Percentiles rank a stretch among this genome's conserved stretches.
These are phyloP conservation scores for Juncus inflexus DNA, from an alignment of 176 grass and related monocot genomes.

Conservation along the genomic window DNA sequence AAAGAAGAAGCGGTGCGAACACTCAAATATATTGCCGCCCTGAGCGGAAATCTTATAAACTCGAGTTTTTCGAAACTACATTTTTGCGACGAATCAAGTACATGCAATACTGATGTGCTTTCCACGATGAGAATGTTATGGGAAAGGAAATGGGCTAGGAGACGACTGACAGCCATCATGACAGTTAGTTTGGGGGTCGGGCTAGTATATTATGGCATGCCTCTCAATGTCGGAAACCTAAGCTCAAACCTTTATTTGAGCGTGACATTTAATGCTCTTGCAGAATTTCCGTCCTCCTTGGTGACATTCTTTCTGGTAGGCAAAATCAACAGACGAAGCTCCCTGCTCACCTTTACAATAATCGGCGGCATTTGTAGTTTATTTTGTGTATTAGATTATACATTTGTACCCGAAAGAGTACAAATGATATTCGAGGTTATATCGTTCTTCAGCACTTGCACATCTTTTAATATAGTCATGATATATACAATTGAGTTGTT, in stretches of 20 bases:
- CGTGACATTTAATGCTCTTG: constrained; percentile 71
- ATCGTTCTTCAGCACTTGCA: constrained; percentile 78
- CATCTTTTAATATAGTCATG: constrained; percentile 54
- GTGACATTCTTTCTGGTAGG: constrained; percentile 44
- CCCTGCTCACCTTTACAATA: constrained; percentile 38
- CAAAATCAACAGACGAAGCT: constrained; percentile 50
- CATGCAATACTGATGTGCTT: constrained; percentile 17
- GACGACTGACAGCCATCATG: constrained; percentile 62
- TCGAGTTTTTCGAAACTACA: constrained; percentile 78
- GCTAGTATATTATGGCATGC: constrained; percentile 87
- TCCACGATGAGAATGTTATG: constrained; percentile 45
- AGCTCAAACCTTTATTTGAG: constrained; percentile 79
- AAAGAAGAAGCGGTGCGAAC: constrained; percentile 67
- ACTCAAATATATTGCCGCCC: constrained; percentile 45
- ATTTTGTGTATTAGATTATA: constrained; percentile 33
- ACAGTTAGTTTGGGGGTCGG: constrained; percentile 58
- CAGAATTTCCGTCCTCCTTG: constrained; percentile 58
- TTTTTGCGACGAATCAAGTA: constrained; percentile 21
- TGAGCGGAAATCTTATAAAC: constrained; percentile 43
- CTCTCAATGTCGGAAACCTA: constrained; percentile 78
- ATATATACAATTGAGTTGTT: constrained; percentile 90
- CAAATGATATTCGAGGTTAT: constrained; percentile 55
- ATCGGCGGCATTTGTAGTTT: constrained; percentile 47
- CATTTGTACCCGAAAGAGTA: constrained; percentile 23
- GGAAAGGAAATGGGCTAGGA: constrained; percentile 57